A percentile compares a stretch with the other conserved stretches of the same genome.
phyloP scores from a whole-genome alignment of 352 stramenopile species.

The Pythium grandisporangium region DNA sequence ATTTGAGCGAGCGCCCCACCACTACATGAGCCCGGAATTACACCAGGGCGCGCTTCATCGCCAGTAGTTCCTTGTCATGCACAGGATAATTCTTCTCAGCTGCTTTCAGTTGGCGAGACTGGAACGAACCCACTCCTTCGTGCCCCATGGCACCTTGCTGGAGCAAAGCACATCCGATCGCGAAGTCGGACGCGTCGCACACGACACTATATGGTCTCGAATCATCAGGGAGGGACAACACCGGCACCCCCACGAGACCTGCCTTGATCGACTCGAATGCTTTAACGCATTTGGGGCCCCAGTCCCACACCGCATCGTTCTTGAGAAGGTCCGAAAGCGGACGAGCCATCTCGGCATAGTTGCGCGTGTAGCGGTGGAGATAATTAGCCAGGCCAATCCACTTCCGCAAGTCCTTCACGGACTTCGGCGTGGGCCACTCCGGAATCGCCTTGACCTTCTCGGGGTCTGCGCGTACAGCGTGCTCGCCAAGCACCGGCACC shows the following conservation, averaged over 20 bases:
- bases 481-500: constrained; percentile 10
- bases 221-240: not conserved
- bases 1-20: constrained; percentile 6
- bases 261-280: constrained; percentile 1
- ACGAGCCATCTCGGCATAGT: constrained; percentile 1
- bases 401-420: constrained; percentile 1
- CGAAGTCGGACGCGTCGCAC: not conserved
- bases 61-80: constrained; percentile 13
- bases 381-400: constrained; percentile 4
- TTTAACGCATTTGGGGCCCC: not conserved
- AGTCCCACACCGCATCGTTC: not conserved
- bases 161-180: constrained; percentile 6
- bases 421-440: not conserved
- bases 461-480: constrained; percentile 6
- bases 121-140: constrained; percentile 9
- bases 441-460: constrained; percentile 5
- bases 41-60: constrained; percentile 4
- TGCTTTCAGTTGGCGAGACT: constrained; percentile 6
- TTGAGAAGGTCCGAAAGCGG: constrained; percentile 1
- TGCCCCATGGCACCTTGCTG: constrained; percentile 1
- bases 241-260: not conserved
- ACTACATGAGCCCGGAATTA: constrained; percentile 1
- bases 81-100: constrained; percentile 12
- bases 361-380: constrained; percentile 1
- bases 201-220: not conserved